A percentile compares a stretch with the other conserved stretches of the same genome.
Conservation (phyloP, 805 yeast genomes). For the Wickerhamiella australiensis region DNA sequence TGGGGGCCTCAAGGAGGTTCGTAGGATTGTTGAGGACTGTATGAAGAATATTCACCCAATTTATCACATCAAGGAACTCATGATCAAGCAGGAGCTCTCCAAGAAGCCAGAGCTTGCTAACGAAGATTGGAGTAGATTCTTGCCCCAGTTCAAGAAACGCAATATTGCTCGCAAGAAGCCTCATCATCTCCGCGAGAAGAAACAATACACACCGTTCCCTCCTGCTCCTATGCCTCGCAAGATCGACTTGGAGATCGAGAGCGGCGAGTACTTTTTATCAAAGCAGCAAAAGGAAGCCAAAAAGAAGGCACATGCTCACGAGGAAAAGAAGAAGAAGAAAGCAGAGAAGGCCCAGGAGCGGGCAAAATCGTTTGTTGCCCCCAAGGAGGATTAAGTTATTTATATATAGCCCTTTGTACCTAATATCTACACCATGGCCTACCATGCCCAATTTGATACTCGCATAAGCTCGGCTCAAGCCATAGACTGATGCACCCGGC, state of each 20-base stretch:
- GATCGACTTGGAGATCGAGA: slow-evolving; percentile 91
- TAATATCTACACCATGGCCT: slow-evolving; percentile 62
- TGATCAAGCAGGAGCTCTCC: slow-evolving; percentile 92
- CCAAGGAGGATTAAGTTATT: slow-evolving; percentile 51
- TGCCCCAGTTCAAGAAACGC: slow-evolving; percentile 93
- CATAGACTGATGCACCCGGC: slow-evolving; percentile 69
- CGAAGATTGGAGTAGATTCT: slow-evolving; percentile 93
- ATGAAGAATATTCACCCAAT: slow-evolving; percentile 97
- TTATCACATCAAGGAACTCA: slow-evolving; percentile 89
- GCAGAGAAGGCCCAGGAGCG: slow-evolving; percentile 56
- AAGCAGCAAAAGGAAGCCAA: slow-evolving; percentile 67
- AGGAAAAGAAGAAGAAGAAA: slow-evolving; percentile 61
- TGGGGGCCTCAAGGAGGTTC: slow-evolving; percentile 80
- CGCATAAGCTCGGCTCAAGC: slow-evolving; percentile 63
- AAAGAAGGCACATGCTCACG: slow-evolving; percentile 63
- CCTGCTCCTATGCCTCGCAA: slow-evolving; percentile 95
- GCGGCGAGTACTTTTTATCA: slow-evolving; percentile 94
- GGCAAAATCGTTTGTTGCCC: slow-evolving; percentile 71
- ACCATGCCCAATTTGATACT: slow-evolving; percentile 55
- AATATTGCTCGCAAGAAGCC: slow-evolving; percentile 91
- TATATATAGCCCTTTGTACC: slow-evolving; percentile 21
- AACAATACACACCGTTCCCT: slow-evolving; percentile 96
- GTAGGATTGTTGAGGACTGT: slow-evolving; percentile 94
- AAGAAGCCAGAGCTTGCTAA: slow-evolving; percentile 90
- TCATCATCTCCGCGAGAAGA: slow-evolving; percentile 52